These are phyloP conservation scores for Phytophthora idaei DNA, from an alignment of 352 stramenopile species.

Conservation along the genomic window DNA sequence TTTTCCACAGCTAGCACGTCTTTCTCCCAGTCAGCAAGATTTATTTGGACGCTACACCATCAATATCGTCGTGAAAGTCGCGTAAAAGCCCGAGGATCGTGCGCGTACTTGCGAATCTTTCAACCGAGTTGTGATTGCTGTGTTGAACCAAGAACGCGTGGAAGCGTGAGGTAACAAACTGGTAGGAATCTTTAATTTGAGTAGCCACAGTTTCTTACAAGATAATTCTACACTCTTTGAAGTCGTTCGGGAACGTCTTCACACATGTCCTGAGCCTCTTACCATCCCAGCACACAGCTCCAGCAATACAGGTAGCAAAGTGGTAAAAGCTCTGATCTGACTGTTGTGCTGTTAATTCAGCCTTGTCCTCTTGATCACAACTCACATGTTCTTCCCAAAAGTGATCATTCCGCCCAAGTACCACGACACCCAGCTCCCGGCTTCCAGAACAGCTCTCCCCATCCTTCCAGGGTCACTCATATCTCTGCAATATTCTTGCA, in stretches of 20 bases:
- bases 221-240: conserved; percentile 1
- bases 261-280: conserved; percentile 15
- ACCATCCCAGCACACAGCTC: not conserved
- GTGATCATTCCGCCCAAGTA: not conserved
- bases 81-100: conserved; percentile 5
- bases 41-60: not conserved
- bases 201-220: conserved; percentile 3
- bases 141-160: conserved; percentile 21
- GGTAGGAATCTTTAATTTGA: not conserved
- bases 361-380: not conserved
- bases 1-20: conserved; percentile 4
- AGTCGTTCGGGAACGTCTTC: conserved; percentile 20
- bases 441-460: not conserved
- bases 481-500: not conserved
- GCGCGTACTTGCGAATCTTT: conserved; percentile 16
- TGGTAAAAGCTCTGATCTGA: not conserved
- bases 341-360: too few species aligned
- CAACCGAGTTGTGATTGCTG: conserved; percentile 16
- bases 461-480: not conserved
- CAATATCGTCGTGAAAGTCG: too few species aligned
- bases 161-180: conserved; percentile 8
- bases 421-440: not conserved
- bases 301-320: conserved; percentile 4
- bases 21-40: conserved; percentile 5
- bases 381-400: not conserved